Evolutionary conservation across 2,329 filamentous ascomycete genomes (phyloP).

Genomic region (Fusarium humuli): DNA sequence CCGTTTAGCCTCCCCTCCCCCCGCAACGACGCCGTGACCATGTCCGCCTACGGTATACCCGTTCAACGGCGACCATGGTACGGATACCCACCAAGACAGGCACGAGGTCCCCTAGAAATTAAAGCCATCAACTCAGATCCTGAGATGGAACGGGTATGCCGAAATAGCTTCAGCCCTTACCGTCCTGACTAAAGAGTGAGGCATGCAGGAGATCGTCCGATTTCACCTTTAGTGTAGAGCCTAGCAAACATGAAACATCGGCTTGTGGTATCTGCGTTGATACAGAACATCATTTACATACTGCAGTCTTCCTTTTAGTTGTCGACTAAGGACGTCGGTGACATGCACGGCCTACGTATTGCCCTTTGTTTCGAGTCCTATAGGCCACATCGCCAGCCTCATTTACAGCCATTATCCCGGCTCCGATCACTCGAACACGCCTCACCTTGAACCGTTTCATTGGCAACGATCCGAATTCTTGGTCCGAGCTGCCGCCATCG

Average conservation of each 20-base stretch:
- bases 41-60: background rate
- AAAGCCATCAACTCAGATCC: background rate
- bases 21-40: constrained; percentile 24
- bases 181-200: constrained; percentile 21
- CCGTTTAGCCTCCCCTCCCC: constrained; percentile 8
- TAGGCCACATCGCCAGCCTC: constrained; percentile 42
- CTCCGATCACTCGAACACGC: constrained; percentile 11
- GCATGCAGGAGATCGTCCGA: constrained; percentile 27
- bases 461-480: constrained; percentile 36
- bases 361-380: constrained; percentile 21
- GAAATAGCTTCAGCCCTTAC: constrained; percentile 11
- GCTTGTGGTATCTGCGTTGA: constrained; percentile 14
- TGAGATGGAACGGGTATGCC: constrained; percentile 10
- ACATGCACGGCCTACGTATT: constrained; percentile 32
- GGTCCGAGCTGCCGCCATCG: constrained; percentile 32
- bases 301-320: background rate
- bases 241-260: constrained; percentile 33
- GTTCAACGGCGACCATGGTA: constrained; percentile 8
- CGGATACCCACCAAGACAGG: background rate
- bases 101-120: background rate
- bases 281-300: background rate
- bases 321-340: background rate
- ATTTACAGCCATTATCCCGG: constrained; percentile 46
- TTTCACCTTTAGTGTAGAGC: constrained; percentile 14
- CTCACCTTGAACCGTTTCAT: constrained; percentile 33